Base-by-base conservation (phyloP, 2,329 filamentous ascomycete genomes). In the Raffaelea deltoideospora region DNA sequence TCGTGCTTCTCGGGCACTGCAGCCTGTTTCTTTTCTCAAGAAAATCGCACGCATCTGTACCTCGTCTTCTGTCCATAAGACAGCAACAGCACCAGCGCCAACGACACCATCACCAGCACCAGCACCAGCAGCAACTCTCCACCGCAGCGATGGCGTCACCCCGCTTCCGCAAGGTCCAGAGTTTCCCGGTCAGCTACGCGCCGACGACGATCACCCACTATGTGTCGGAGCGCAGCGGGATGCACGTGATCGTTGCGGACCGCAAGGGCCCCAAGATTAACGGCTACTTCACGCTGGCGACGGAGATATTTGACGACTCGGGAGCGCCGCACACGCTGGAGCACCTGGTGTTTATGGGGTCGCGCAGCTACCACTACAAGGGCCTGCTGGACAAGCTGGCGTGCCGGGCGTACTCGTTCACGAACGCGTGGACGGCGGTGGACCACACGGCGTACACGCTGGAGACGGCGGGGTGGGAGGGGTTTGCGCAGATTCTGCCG, bases 361-460 rank as follows among this genome's bases (percentile, higher is more conserved):
- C 90, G 19, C 86, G 82, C 54, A 92, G 71, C 53, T 96, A 94
- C 55, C 79, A 73, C 42, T 96, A 93, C 64, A 96, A 96, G 57
- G 90, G 90, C 2, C 76, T 98, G 29, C 69, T 98, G 15, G 88
- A 96, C 56, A 94, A 92, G 60, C 70, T 98, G 40, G 85, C 90
- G 3, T 93, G 85, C 5, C 75, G 92, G 45, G 85, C 88, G 2
- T 98, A 96, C 55, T 93, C 88, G 2, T 73, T 72, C 40, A 98
- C 90, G 23, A 98, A 98, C 57, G 90, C 90, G 4, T 98, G 88
- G 85, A 98, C 90, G 1, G 86, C 86, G 18, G 90, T 82, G 11
- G 90, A 96, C 48, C 87, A 96, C 53, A 98, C 92, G 1, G 87
- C 87, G 3, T 98, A 98, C 58, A 95, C 86, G 0, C 67, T 98